Base-by-base conservation (phyloP, 2,329 filamentous ascomycete genomes). In the Lecanicillium sp. region DNA sequence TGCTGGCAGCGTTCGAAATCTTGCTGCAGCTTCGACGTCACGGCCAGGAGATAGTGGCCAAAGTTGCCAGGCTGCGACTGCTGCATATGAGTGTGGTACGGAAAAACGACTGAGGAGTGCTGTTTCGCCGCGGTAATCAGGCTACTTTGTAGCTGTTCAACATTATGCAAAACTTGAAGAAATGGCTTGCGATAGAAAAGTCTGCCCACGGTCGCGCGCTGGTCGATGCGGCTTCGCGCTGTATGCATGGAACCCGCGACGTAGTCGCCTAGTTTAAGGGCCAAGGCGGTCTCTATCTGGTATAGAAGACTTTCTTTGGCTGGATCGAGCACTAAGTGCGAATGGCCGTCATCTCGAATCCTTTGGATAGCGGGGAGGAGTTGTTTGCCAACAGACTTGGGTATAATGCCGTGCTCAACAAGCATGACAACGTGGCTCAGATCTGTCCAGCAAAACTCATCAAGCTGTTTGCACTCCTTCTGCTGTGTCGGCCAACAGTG, bases 1-100 rank as follows among this genome's bases (percentile, higher is more conserved):
- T 50, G 41, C 8, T 50, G 48, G n/a, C 48, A 50, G 15, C 48
- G 48, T 41, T 50, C 48, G 23, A 50, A 50, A 15, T 50, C 48
- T 23, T 50, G 41, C 21, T 50, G 48, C 1, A 50, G 41, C 12
- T 50, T 50, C 8, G 48, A 33, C 10, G 48, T 35, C 17, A 50
- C 44, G 3, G 48, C 38, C n/a, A 50, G 23, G 9, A 50, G 79
- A 23, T 53, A 53, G 21, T 52, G 50, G 2, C 38, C 52, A 40
- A 50, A 44, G 44, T 50, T 49, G 12, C 45, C 52, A 11, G 52
- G 50, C 39, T 53, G 52, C 9, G 52, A 46, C 39, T 52, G 52
- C 32, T 52, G 52, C 46, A 53, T 47, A 23, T 53, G 52, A 10
- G 52, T 52, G 20, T 52, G 46, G 39, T 48, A 51, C 5, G 50